Base-by-base conservation (phyloP, 768 basidiomycete species). In the Hemileccinum rubropunctum region DNA sequence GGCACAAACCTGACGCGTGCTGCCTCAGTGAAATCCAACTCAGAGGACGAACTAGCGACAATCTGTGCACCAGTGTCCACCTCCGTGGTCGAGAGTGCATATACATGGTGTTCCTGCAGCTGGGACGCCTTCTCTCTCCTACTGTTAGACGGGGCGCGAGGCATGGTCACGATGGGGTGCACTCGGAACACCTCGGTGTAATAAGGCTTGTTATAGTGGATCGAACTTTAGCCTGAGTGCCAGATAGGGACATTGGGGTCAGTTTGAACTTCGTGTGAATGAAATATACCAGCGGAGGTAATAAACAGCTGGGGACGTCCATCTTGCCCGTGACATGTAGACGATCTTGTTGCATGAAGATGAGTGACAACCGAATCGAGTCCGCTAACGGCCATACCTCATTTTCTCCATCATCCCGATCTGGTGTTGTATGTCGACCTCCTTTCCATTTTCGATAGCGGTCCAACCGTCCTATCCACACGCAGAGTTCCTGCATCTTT, bases 41-140 rank as follows among this genome's bases (percentile, higher is more conserved):
- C 70, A 6, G 40, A 60, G 3, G 71, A 61, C 13, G 73, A 60
- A 8, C 78, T 77, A 11, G 77, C 73, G 13, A 75, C 75, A 20
- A 86, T 66, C 54, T 75, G 75, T 26, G 84, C 85, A 23, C 76
- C 85, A 4, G 82, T 81, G 59, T 86, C 85, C 5, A 84, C 73
- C 47, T 81, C 75, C 50, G 68, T 73, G 37, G 71, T 67, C 3
- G 76, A 73, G 7, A 69, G 18, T 4, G 51, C 51, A 6, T 61
- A 58, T n/a, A n/a, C 49, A 52, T 62, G 52, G 10, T 30, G 34
- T 23, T 23, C 23, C 23, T 23, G 23, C 6, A 23, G 23, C 23
- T 23, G 23, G 23, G 23, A 23, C 23, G 6, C 23, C 23, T 23
- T 23, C 23, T 23, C 23, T 6, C 23, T 23, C 23, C 6, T 6